Evolutionary conservation across 805 yeast genomes (phyloP).

Genomic region (Candida coleopterorum): DNA sequence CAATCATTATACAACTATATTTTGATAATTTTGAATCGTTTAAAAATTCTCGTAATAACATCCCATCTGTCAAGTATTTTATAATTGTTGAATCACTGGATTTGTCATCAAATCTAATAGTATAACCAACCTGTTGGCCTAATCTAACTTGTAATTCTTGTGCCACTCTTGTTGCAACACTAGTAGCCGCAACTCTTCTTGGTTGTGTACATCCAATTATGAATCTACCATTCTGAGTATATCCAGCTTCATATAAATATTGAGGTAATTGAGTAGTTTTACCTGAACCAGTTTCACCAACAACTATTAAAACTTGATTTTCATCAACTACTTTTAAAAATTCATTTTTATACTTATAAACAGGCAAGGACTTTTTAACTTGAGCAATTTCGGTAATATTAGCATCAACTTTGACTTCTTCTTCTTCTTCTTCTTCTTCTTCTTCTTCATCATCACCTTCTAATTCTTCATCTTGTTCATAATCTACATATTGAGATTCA

Average conservation of each 20-base stretch:
- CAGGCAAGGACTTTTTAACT: conserved; percentile 69
- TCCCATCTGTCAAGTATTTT: conserved; percentile 95
- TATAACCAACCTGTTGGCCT: conserved; percentile 89
- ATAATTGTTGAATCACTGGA: conserved; percentile 61
- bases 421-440: not conserved
- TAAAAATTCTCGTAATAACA: conserved; percentile 80
- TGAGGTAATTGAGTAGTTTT: conserved; percentile 94
- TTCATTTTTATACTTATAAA: conserved; percentile 55
- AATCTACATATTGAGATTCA: conserved; percentile 42
- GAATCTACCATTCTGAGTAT: conserved; percentile 36
- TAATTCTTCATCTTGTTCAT: conserved; percentile 16
- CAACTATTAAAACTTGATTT: conserved; percentile 68
- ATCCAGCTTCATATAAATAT: conserved; percentile 78
- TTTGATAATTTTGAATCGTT: conserved; percentile 63
- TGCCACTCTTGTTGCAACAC: conserved; percentile 88
- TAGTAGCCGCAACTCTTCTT: conserved; percentile 89
- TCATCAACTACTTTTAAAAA: conserved; percentile 55
- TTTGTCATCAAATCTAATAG: conserved; percentile 80
- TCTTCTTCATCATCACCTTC: conserved; percentile 12
- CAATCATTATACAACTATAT: conserved; percentile 85
- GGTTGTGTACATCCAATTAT: conserved; percentile 90
- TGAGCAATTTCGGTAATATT: conserved; percentile 44
- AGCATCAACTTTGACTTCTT: too few relatives aligned
- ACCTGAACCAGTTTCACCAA: conserved; percentile 92
- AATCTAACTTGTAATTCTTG: conserved; percentile 77